Evolutionary conservation across 2,329 filamentous ascomycete species (phyloP).

Genomic region (Paraphaeosphaeria minitans): DNA sequence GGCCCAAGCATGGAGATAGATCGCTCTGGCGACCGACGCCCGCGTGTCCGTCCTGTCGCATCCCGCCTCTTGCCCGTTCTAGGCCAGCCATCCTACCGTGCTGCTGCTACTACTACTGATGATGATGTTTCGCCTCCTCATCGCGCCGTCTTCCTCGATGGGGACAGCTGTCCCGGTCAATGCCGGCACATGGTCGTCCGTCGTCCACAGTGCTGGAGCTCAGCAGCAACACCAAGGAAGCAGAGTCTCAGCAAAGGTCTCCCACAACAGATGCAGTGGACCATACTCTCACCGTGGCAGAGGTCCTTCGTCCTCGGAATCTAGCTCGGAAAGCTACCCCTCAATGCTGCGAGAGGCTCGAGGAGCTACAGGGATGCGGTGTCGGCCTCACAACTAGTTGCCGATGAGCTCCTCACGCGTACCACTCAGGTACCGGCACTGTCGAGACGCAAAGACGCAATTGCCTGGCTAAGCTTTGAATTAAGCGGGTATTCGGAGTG

Average conservation of each 20-base stretch:
- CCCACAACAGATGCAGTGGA: too few species aligned
- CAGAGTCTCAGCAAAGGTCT: too few species aligned
- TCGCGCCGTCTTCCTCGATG: conserved; percentile 15
- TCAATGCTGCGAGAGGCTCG: conserved; percentile 8
- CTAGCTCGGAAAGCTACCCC: conserved; percentile 21
- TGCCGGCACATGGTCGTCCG: background rate
- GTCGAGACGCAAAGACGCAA: conserved; percentile 22
- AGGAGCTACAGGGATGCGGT: background rate
- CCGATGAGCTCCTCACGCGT: conserved; percentile 4
- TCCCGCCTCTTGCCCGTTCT: conserved; percentile 19
- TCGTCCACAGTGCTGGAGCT: background rate
- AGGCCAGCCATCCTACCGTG: conserved; percentile 16
- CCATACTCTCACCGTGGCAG: too few species aligned
- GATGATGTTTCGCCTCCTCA: background rate
- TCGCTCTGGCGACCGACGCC: conserved; percentile 19
- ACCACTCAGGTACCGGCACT: conserved; percentile 21
- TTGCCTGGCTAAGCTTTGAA: conserved; percentile 14
- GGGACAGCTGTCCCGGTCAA: conserved; percentile 16
- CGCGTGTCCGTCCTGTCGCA: conserved; percentile 4
- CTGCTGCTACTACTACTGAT: background rate
- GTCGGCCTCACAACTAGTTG: conserved; percentile 2
- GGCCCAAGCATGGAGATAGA: conserved; percentile 26
- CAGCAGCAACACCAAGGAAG: background rate
- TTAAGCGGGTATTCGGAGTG: conserved; percentile 19
- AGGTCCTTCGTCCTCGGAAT: conserved; percentile 16